Evolutionary conservation across 1,284 basidiomycete genomes (phyloP), one percentile per base, ranked within the genome.

Genomic region (Rhodotorula sp.): DNA sequence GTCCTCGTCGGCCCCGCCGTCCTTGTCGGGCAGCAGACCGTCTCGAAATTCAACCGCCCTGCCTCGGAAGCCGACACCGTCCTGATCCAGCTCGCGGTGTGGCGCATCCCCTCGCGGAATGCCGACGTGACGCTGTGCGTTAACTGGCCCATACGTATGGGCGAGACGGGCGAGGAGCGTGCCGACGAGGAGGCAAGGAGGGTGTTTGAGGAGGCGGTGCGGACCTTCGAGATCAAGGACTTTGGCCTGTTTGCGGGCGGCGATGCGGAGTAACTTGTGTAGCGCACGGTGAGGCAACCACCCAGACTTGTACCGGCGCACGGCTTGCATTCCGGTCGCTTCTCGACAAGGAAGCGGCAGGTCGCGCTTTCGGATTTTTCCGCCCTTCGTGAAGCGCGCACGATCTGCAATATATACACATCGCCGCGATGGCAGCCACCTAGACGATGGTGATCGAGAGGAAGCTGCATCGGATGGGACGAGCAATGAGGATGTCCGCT

Each of bases 101-200:
- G 89, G 82, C 87, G 94, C 37, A 83, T 94, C n/a, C 70, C 71
- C 32, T 36, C 36, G 7, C 71, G 71, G 54, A 65, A 74, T 39
- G 86, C 89, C 15, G 94, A 97, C 80, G 80, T 96, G 32, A 89
- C 95, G 50, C 84, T 91, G 74, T 89, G 89, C 32, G 89, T 89
- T 80, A 97, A 94, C 81, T 85, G 91, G 36, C 91, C 91, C 27
- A 80, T 85, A 51, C 79, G 78, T 51, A 81, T 85, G 27, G 81
- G 77, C 34, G 70, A 81, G 27, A 85, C 86, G 64, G 84, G 84
- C 37, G 84, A 65, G 76, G 83, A 72, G 73, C 80, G 73, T 67
- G 72, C 69, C 27, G 77, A 67, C 46, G 77, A 74, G 13, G 78
- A 76, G 34, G 76, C 75, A 60, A 79, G 80, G 62, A 71, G 72